Evolutionary conservation across 2,329 filamentous ascomycete species (phyloP), one percentile per base, ranked within the genome.

Genomic region (Ramularia endophylla): DNA sequence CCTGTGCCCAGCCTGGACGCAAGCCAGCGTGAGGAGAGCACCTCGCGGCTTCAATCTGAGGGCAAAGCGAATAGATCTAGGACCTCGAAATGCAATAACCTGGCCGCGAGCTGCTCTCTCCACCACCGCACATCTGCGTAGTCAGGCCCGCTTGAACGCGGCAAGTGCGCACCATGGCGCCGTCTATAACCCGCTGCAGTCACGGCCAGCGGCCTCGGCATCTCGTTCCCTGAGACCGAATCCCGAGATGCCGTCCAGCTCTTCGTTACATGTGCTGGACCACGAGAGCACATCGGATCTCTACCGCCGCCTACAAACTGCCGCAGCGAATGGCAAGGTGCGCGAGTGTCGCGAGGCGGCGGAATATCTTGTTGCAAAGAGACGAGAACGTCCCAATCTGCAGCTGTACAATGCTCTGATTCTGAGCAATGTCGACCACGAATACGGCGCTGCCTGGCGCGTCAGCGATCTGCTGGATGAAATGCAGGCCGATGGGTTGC

Each of bases 371-470:
- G 62, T 88, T 9, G 64, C 63, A 30, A 65, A 71, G n/a, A 70
- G 78, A 12, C 61, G 67, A 2, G 74, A 81, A 54, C 58, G 62
- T 37, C 77, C 78, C 2, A 78, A 75, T 52, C 55, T 70, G 2
- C 66, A 74, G 39, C 66, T 87, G 37, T 95, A 92, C 62, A 80
- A 86, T 53, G 80, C 82, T 11, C 66, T 94, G 38, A 80, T 94
- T 53, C 72, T 81, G 44, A 78, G 81, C 34, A 88, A 94, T 64
- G 71, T 77, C 20, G 75, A 81, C 56, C 69, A 74, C 1, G 55
- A 65, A 22, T 59, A 74, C 38, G 89, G 88, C 7, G 87, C 83
- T 4, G 80, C 81, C 2, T 71, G 71, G 19, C 75, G 77, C 34
- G 75, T 90, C 11, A 64, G 65, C 25, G 67, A 65, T 15, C 67